Evolutionary conservation across 2,329 filamentous ascomycete species (phyloP).

Genomic region (Rasamsonia emersonii): DNA sequence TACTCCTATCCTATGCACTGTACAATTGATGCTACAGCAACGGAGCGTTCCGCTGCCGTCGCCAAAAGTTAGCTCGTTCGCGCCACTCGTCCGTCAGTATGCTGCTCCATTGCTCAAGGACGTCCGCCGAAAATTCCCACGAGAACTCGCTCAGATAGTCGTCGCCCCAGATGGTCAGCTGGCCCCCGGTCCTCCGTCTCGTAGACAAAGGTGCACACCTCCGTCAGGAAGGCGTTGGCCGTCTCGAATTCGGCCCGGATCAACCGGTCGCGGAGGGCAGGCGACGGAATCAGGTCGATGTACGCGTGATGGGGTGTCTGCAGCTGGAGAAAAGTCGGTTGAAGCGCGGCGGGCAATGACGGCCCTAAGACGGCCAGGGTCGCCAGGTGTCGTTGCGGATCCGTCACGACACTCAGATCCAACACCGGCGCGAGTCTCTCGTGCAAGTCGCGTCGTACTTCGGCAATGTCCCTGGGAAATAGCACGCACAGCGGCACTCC

Average conservation of each 20-base stretch:
- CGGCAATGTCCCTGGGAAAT: slow-evolving; percentile 27
- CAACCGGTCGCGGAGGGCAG: slow-evolving; percentile 29
- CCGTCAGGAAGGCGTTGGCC: slow-evolving; percentile 28
- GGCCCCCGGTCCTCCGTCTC: slow-evolving; percentile 29
- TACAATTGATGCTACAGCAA: too few species aligned
- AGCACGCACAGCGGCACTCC: slow-evolving; percentile 10
- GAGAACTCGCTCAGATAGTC: slow-evolving; percentile 34
- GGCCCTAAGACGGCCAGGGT: slow-evolving; percentile 21
- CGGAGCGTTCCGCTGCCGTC: slow-evolving; percentile 28
- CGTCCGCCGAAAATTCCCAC: slow-evolving; percentile 35
- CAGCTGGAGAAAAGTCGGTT: slow-evolving; percentile 32
- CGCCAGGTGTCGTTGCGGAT: slow-evolving; percentile 26
- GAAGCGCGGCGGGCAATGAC: slow-evolving; percentile 24
- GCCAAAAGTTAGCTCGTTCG: slow-evolving; percentile 35
- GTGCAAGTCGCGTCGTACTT: slow-evolving; percentile 25
- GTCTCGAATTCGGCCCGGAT: slow-evolving; percentile 27
- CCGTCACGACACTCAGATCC: slow-evolving; percentile 19
- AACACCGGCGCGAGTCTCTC: slow-evolving; percentile 28
- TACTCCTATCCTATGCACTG: too few species aligned
- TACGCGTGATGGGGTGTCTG: slow-evolving; percentile 33
- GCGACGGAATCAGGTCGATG: slow-evolving; percentile 36
- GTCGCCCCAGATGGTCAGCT: slow-evolving; percentile 37
- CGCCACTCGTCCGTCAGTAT: slow-evolving; percentile 31
- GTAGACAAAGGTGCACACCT: slow-evolving; percentile 28
- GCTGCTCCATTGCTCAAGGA: slow-evolving; percentile 35